Percentiles rank a stretch among this genome's conserved stretches.
Conservation (phyloP, 2,329 filamentous ascomycete genomes). For the Aspergillus jensenii region DNA sequence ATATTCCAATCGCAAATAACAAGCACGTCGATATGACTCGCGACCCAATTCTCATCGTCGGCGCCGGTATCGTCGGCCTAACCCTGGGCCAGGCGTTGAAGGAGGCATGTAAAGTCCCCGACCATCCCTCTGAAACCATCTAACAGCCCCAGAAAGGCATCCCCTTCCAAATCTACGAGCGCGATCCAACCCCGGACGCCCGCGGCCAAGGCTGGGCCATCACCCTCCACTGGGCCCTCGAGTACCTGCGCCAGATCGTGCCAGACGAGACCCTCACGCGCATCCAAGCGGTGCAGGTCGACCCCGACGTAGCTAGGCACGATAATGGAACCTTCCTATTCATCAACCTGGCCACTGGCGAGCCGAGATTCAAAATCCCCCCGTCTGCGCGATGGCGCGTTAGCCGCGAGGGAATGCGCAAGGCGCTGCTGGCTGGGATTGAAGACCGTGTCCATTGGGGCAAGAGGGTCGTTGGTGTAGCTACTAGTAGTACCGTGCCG, state of each 20-base stretch:
- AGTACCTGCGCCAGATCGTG: conserved; percentile 23
- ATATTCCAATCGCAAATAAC: too few species aligned
- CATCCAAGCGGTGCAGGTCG: conserved; percentile 24
- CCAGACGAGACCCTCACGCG: conserved; percentile 15
- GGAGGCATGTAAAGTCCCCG: conserved; percentile 4
- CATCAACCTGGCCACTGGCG: conserved; percentile 28
- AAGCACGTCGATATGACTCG: too few species aligned
- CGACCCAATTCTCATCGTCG: conserved; percentile 26
- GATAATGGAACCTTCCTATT: conserved; percentile 30
- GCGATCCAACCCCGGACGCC: conserved; percentile 23
- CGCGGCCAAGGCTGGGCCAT: conserved; percentile 31
- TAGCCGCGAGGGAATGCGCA: conserved; percentile 24
- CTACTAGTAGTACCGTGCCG: not conserved
- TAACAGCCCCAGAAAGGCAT: conserved; percentile 22
- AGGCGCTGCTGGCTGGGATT: conserved; percentile 20
- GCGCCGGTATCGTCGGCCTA: conserved; percentile 28
- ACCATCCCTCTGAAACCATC: too few species aligned
- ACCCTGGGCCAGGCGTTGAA: conserved; percentile 26
- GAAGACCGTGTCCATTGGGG: conserved; percentile 24
- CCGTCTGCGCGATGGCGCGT: conserved; percentile 29
- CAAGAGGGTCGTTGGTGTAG: conserved; percentile 13
- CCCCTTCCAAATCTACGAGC: conserved; percentile 31
- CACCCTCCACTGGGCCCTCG: conserved; percentile 26
- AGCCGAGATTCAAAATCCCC: conserved; percentile 30
- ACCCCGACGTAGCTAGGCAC: conserved; percentile 21